A percentile compares a stretch with the other conserved stretches of the same genome.
phyloP scores from a whole-genome alignment of 805 yeast species.

The Barnettozyma sucrosica region DNA sequence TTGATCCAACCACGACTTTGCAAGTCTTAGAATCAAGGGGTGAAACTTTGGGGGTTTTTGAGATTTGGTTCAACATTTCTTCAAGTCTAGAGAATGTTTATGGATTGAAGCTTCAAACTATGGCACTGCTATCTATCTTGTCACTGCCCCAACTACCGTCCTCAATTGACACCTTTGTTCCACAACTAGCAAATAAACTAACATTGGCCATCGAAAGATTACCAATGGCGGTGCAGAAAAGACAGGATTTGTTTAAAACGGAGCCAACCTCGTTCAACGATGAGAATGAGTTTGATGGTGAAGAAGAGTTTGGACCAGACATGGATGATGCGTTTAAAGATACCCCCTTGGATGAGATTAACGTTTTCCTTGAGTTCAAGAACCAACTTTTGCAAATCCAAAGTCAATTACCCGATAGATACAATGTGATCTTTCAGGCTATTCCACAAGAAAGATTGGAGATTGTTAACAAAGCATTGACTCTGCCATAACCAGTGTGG shows the following conservation, averaged over 20 bases:
- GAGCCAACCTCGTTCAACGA: slow-evolving; percentile 27
- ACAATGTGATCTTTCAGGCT: slow-evolving; percentile 29
- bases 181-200: slow-evolving; percentile 48
- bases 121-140: slow-evolving; percentile 57
- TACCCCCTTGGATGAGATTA: slow-evolving; percentile 72
- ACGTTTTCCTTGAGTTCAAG: slow-evolving; percentile 61
- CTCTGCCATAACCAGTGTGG: neutral
- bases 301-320: slow-evolving; percentile 26
- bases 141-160: slow-evolving; percentile 35
- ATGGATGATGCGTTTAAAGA: slow-evolving; percentile 76
- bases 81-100: slow-evolving; percentile 55
- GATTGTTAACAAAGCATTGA: slow-evolving; percentile 2
- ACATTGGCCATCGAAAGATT: slow-evolving; percentile 48
- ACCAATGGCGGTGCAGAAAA: slow-evolving; percentile 66
- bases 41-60: slow-evolving; percentile 44
- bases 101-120: slow-evolving; percentile 65
- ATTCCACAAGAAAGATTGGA: slow-evolving; percentile 25
- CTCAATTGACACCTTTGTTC: slow-evolving; percentile 31
- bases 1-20: slow-evolving; percentile 54
- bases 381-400: slow-evolving; percentile 46
- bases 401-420: slow-evolving; percentile 39
- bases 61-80: slow-evolving; percentile 58
- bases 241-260: slow-evolving; percentile 54
- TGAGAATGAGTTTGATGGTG: slow-evolving; percentile 29
- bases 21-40: slow-evolving; percentile 41